Conservation (phyloP, 2,329 filamentous ascomycete species). For the Nannizzia gypsea region DNA sequence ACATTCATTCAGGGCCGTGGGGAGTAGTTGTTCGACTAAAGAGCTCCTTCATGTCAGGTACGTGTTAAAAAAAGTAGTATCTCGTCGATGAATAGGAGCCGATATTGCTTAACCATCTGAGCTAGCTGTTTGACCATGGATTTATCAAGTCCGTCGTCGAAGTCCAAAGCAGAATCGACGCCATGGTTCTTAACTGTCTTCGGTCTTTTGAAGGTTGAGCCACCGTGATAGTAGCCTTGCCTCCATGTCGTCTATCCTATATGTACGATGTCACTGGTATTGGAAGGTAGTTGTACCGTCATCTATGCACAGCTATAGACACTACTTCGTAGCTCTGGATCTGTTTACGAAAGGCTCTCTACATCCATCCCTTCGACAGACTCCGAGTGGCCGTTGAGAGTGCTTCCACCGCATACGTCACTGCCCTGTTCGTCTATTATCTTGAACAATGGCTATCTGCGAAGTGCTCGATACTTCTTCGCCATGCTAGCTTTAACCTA, state of each 20-base stretch:
- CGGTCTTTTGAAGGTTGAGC: conserved; percentile 63
- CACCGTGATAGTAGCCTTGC: conserved; percentile 62
- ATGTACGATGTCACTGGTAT: conserved; percentile 58
- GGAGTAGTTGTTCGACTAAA: conserved; percentile 46
- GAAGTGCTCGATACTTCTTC: conserved; percentile 61
- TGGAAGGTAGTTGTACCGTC: not conserved
- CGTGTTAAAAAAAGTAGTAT: conserved; percentile 59
- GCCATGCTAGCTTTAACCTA: conserved; percentile 37
- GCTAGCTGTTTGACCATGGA: conserved; percentile 73
- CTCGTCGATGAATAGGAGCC: conserved; percentile 66
- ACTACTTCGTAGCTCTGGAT: conserved; percentile 59
- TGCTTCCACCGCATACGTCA: conserved; percentile 63
- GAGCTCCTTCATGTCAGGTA: conserved; percentile 52
- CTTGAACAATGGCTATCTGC: conserved; percentile 68
- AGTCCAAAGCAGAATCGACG: conserved; percentile 63
- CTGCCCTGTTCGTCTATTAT: conserved; percentile 55
- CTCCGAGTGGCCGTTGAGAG: conserved; percentile 60
- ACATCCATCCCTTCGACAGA: conserved; percentile 60
- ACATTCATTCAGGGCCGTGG: conserved; percentile 61
- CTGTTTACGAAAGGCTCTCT: conserved; percentile 53
- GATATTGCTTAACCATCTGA: conserved; percentile 52
- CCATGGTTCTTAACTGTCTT: conserved; percentile 57
- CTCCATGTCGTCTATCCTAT: conserved; percentile 68
- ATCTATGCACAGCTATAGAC: conserved; percentile 31
- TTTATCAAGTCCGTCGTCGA: conserved; percentile 64